Conservation (phyloP, 495 filamentous ascomycete species). For the Cercophora scortea region DNA sequence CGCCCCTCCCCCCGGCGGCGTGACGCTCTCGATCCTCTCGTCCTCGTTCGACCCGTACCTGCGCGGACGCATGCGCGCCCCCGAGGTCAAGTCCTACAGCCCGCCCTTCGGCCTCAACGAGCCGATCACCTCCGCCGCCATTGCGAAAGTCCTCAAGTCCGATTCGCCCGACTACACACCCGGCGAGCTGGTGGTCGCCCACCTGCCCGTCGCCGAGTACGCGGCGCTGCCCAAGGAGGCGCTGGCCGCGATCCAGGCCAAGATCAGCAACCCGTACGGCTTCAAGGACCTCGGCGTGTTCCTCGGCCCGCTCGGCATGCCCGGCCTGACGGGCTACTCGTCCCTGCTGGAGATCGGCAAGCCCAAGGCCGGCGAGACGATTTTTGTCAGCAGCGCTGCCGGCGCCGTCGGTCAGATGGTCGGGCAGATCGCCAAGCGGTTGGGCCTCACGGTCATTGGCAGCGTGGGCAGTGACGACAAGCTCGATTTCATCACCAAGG, state of each 20-base stretch:
- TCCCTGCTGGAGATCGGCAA: constrained; percentile 71
- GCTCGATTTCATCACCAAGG: constrained; percentile 51
- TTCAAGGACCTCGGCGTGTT: constrained; percentile 48
- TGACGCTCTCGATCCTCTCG: constrained; percentile 66
- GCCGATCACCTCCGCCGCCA: constrained; percentile 48
- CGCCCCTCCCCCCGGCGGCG: constrained; percentile 56
- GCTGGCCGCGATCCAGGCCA: constrained; percentile 24
- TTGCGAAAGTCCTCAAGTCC: constrained; percentile 62
- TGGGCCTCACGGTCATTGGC: constrained; percentile 74
- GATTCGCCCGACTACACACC: constrained; percentile 50
- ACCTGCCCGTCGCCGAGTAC: constrained; percentile 57
- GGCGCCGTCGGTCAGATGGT: constrained; percentile 77
- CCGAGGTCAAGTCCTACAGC: constrained; percentile 52
- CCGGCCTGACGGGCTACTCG: constrained; percentile 70
- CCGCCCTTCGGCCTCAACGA: constrained; percentile 48
- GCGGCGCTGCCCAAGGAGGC: constrained; percentile 28
- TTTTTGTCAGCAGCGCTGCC: constrained; percentile 71
- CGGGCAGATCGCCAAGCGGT: constrained; percentile 74
- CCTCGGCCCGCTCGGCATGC: constrained; percentile 63
- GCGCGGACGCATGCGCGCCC: constrained; percentile 56
- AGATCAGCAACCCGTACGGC: constrained; percentile 49
- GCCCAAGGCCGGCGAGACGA: constrained; percentile 75
- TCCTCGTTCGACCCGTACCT: constrained; percentile 86
- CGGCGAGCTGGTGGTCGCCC: constrained; percentile 60
- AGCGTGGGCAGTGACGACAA: constrained; percentile 53